Conservation (phyloP, 768 basidiomycete species). For the Rossbeevera mucosa region DNA sequence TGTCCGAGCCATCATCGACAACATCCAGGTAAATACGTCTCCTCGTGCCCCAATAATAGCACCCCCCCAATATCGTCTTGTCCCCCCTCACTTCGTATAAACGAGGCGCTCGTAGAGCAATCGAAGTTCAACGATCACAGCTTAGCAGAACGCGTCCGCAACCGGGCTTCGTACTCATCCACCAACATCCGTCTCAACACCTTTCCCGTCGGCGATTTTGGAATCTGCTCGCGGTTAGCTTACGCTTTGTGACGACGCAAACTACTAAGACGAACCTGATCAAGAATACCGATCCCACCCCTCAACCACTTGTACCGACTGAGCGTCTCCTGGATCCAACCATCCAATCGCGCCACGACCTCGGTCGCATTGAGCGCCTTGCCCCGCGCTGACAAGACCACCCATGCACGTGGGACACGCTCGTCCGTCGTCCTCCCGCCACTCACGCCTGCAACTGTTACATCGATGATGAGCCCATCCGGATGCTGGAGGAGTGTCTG, state of each 20-base stretch:
- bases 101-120: too few relatives aligned
- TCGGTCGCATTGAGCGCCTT: conserved; percentile 40
- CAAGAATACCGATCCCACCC: conserved; percentile 64
- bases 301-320: conserved; percentile 75
- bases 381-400: conserved; percentile 59
- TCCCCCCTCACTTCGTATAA: too few relatives aligned
- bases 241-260: too few relatives aligned
- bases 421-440: conserved; percentile 70
- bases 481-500: conserved; percentile 59
- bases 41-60: too few relatives aligned
- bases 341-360: conserved; percentile 46
- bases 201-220: conserved; percentile 73
- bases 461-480: conserved; percentile 58
- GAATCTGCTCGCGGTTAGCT: too few relatives aligned
- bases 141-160: conserved; percentile 18
- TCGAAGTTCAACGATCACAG: conserved; percentile 12
- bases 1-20: too few relatives aligned
- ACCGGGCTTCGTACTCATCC: conserved; percentile 46
- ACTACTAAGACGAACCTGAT: conserved; percentile 42
- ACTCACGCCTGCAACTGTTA: conserved; percentile 66
- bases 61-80: too few relatives aligned
- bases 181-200: conserved; percentile 57
- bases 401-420: conserved; percentile 73
- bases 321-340: conserved; percentile 58
- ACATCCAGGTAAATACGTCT: too few relatives aligned